Base-by-base conservation (phyloP, 208 protist species). In the Trypanosoma cruzi region DNA sequence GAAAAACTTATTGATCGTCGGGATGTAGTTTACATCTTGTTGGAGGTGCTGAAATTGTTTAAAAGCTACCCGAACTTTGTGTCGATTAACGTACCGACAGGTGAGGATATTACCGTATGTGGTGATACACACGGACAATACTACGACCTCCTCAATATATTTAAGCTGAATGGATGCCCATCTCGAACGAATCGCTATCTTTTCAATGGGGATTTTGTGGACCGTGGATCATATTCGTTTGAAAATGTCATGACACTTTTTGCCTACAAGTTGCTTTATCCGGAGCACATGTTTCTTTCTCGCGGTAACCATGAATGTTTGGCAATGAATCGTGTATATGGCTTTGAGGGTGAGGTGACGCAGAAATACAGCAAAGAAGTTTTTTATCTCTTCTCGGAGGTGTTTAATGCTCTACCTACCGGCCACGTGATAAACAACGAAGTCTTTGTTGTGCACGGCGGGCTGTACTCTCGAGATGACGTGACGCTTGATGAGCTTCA, bases 111-210 rank as follows among this genome's bases (percentile, higher is more conserved):
- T 67, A 99, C 95, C 20, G 97, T 99, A 28, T 99, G 98, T 88
- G 99, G 99, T 55, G 99, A 99, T 81, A 98, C 96, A 10, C 99
- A 99, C 85, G 98, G 98, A 10, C 99, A 99, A 84, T 99, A 92
- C 79, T 99, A 99, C 77, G 98, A 99, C 79, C 72, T 99, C 37
- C 81, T 99, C 34, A 96, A 99, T 77, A 98, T 99, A 68, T 99
- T 99, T 71, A 79, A 98, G 53, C 69, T 94, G 10, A 97, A 96
- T 70, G 94, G 96, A 29, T 76, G 63, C 18, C 93, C 93, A 40
- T 96, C 87, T 2, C 57, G 68, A 22, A 86, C 73, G 3, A 99
- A 99, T 74, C 92, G 96, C 40, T 99, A 98, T 73, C 73, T 99
- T 14, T 98, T 98, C 72, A 98, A 98, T 73, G 96, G 95, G 42